Percentiles rank a stretch among this genome's conserved stretches.
Conservation (phyloP, 495 filamentous ascomycete genomes). For the Xylona heveae region DNA sequence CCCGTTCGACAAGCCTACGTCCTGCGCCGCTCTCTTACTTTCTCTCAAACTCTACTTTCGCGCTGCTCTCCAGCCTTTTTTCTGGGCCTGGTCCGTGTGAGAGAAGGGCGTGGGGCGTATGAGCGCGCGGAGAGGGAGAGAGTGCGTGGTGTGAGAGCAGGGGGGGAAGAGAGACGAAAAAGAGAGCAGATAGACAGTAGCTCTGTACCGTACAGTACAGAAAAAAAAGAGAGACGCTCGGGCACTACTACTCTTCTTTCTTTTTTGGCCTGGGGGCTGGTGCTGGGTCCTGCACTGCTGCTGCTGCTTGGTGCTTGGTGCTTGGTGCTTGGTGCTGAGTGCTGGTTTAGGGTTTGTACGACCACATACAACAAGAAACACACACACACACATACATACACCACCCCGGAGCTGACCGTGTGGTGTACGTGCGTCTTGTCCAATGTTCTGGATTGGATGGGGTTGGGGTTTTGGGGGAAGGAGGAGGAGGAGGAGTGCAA, state of each 20-base stretch:
- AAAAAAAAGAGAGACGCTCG: conserved; percentile 1
- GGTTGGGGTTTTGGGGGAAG: not conserved
- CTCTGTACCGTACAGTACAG: not conserved
- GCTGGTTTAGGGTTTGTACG: too few relatives aligned
- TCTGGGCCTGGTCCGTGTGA: not conserved
- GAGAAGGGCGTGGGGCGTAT: too few relatives aligned
- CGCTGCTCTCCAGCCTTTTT: not conserved
- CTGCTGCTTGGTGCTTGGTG: too few relatives aligned
- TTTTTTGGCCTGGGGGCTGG: not conserved
- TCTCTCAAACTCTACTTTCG: too few relatives aligned
- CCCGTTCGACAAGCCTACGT: too few relatives aligned
- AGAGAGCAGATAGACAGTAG: not conserved
- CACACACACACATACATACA: not conserved
- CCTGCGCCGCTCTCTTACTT: too few relatives aligned
- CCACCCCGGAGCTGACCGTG: not conserved
- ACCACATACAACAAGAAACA: not conserved
- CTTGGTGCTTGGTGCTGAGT: too few relatives aligned
- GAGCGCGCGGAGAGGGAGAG: too few relatives aligned
- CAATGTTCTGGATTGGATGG: too few relatives aligned
- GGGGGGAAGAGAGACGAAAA: too few relatives aligned
- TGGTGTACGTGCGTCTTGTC: not conserved
- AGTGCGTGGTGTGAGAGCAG: too few relatives aligned
- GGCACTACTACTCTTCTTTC: not conserved
- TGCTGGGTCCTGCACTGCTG: not conserved
- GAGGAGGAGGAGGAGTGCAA: not conserved